Base-by-base conservation (phyloP, 2,329 filamentous ascomycete species). In the Cryphonectria radicalis region DNA sequence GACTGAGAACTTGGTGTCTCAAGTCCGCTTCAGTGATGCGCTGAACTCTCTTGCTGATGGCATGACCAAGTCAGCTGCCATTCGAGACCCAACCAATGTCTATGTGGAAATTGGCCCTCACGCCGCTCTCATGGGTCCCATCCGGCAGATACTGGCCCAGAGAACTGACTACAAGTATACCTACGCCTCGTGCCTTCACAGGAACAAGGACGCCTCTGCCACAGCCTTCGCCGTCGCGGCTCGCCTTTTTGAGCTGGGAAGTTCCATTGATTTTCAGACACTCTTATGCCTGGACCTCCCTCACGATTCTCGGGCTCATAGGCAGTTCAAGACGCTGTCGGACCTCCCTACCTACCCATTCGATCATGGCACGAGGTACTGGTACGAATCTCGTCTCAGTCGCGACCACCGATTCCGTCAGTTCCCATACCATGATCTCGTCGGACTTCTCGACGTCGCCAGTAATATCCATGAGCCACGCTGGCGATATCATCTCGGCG, bases 51-150 rank as follows among this genome's bases (percentile, higher is more conserved):
- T 74, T 32, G 14, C 75, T n/a, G 63, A 66, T 19, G 46, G 28
- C 4, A 40, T 67, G 50, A 43, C 43, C 11, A 50, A 8, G 4
- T 32, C 42, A 32, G 28, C 42, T 13, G 50, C 14, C 14, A 4
- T n/a, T 11, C 28, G 40, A 50, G 40, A 65, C 46, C 40, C 55
- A 46, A 19, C 64, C 25, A 59, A 62, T 32, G 43, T 60, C 11
- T 59, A 69, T 7, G 55, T 79, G n/a, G 78, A 78, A 66, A 73
- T 79, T 13, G 78, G 77, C 1, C 77, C 78, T 1, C 78, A 80
- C 65, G 55, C 75, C 0, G 74, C 77, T 1, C 71, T 79, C 1
- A 71, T 72, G 40, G 76, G 72, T 7, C 78, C 75, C 0, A 69
- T 76, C 14, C 74, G 76, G 66, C 73, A 78, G 53, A 73, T 73